Evolutionary conservation across 2,329 filamentous ascomycete genomes (phyloP).

Genomic region (Diaporthe sp.): DNA sequence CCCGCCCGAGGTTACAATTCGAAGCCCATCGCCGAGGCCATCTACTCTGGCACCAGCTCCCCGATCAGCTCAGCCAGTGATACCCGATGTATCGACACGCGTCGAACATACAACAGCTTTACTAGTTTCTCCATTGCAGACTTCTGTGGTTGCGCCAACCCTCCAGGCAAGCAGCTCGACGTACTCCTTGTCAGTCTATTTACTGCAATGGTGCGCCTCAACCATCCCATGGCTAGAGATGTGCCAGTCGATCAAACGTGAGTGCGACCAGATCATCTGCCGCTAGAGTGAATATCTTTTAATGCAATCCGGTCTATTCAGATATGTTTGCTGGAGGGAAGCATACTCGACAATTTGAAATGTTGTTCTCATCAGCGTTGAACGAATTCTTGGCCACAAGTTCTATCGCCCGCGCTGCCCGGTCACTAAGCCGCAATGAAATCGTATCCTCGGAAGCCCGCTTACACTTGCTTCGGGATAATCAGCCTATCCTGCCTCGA

Average conservation of each 20-base stretch:
- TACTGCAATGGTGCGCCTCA: background rate
- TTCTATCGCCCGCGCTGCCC: background rate
- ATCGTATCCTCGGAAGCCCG: background rate
- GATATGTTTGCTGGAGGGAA: background rate
- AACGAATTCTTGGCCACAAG: background rate
- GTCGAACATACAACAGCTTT: too few species aligned
- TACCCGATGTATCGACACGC: too few species aligned
- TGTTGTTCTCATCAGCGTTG: background rate
- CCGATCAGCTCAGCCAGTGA: too few species aligned
- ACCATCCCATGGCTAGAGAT: background rate
- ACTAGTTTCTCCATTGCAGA: too few species aligned
- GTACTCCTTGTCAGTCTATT: background rate
- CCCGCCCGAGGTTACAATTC: background rate
- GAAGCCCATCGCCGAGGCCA: background rate
- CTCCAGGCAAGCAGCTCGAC: background rate
- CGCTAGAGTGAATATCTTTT: background rate
- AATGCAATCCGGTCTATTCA: background rate
- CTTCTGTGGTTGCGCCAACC: background rate
- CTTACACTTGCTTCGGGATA: background rate
- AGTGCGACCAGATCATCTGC: background rate
- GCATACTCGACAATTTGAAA: background rate
- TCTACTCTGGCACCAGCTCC: background rate
- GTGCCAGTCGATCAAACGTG: background rate
- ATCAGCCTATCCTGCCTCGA: background rate
- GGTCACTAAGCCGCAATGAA: background rate